Percentiles rank a stretch among this genome's conserved stretches.
These are phyloP conservation scores for Leptodontidium sp. DNA, from an alignment of 2,329 filamentous ascomycete genomes.

Conservation along the genomic window DNA sequence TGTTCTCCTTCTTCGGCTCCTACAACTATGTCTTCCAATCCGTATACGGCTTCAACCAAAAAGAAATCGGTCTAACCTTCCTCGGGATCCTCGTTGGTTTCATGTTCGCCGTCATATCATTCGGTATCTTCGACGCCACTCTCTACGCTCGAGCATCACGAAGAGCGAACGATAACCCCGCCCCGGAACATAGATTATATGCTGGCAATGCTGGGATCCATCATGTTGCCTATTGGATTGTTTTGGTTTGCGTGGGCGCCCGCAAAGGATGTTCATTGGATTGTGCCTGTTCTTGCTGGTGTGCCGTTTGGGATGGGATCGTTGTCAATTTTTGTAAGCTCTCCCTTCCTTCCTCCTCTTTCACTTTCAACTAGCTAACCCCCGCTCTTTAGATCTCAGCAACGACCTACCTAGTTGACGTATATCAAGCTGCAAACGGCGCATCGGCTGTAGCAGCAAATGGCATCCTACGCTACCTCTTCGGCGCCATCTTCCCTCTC, in stretches of 20 bases:
- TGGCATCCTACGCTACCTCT: constrained; percentile 40
- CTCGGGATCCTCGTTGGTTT: constrained; percentile 41
- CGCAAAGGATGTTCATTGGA: constrained; percentile 39
- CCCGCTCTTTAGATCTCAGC: constrained; percentile 33
- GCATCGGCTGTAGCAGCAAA: constrained; percentile 44
- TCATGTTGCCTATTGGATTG: constrained; percentile 41
- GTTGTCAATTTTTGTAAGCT: constrained; percentile 62
- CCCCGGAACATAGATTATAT: constrained; percentile 65
- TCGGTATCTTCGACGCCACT: constrained; percentile 60
- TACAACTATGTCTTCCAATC: constrained; percentile 59
- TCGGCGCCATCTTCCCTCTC: constrained; percentile 44
- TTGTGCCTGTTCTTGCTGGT: constrained; percentile 42
- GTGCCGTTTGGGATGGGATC: constrained; percentile 64
- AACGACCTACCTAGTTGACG: constrained; percentile 42
- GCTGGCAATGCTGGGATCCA: constrained; percentile 61
- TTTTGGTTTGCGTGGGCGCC: constrained; percentile 50
- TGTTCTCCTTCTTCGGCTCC: constrained; percentile 63
- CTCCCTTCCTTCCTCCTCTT: not conserved
- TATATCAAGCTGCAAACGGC: constrained; percentile 37
- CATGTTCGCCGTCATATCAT: constrained; percentile 45
- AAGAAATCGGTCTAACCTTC: constrained; percentile 40
- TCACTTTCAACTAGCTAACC: constrained; percentile 14
- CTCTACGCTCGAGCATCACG: constrained; percentile 53
- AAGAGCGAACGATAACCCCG: constrained; percentile 42
- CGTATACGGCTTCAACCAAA: constrained; percentile 55